These are phyloP conservation scores for Artemisia tridentata DNA, from an alignment of 129 eudicot genomes.

Conservation along the genomic window DNA sequence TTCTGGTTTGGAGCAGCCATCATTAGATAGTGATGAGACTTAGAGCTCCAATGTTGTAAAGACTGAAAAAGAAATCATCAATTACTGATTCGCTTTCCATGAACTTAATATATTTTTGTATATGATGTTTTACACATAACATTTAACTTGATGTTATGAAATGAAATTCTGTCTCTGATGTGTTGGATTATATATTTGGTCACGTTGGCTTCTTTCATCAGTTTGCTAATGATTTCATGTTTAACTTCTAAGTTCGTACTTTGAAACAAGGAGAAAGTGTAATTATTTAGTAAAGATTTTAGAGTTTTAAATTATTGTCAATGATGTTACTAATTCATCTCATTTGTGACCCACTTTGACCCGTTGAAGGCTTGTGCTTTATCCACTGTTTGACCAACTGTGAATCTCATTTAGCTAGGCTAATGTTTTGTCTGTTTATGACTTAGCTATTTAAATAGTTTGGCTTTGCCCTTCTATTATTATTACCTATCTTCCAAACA, in stretches of 20 bases:
- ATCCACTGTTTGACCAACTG: too few relatives aligned
- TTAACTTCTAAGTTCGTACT: background rate
- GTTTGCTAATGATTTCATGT: background rate
- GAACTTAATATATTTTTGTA: too few relatives aligned
- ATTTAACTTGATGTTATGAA: constrained; percentile 1
- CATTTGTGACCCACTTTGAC: constrained; percentile 1
- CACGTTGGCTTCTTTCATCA: constrained; percentile 50
- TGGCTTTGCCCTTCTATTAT: too few relatives aligned
- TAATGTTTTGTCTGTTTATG: too few relatives aligned
- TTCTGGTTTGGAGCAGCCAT: too few relatives aligned
- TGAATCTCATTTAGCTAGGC: too few relatives aligned
- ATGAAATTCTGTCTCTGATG: constrained; percentile 9
- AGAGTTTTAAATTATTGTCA: background rate
- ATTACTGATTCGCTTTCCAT: too few relatives aligned
- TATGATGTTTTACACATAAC: background rate
- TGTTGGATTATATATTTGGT: constrained; percentile 30
- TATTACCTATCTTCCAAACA: too few relatives aligned
- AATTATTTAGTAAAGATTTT: background rate
- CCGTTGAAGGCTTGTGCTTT: background rate
- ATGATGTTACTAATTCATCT: background rate
- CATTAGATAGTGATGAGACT: too few relatives aligned
- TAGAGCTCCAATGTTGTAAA: too few relatives aligned
- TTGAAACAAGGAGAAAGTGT: background rate
- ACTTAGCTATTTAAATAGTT: too few relatives aligned
- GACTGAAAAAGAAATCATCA: too few relatives aligned